Percentiles rank a stretch among this genome's conserved stretches.
Evolutionary conservation across 805 yeast species (phyloP).

Genomic region (Ogataea methanolica): DNA sequence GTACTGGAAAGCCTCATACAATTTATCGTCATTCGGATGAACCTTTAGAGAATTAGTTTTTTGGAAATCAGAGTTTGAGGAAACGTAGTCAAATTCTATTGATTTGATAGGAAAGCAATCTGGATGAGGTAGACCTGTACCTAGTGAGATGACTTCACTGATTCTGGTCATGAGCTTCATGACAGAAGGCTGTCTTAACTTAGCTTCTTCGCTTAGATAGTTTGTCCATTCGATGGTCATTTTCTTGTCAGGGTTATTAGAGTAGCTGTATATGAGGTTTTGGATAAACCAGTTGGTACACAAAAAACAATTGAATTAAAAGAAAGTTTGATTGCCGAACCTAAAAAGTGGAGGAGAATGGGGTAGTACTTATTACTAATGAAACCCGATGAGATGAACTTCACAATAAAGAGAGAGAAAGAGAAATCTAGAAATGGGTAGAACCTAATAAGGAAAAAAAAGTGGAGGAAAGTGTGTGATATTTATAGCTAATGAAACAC

Average conservation of each 20-base stretch:
- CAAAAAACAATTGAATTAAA: background rate
- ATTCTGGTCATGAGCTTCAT: conserved; percentile 21
- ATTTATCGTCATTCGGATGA: conserved; percentile 20
- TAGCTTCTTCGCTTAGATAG: conserved; percentile 25
- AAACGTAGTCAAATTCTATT: conserved; percentile 23
- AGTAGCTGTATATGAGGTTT: background rate
- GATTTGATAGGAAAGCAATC: conserved; percentile 45
- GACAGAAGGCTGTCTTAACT: conserved; percentile 24
- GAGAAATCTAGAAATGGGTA: too few relatives aligned
- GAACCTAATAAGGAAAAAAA: too few relatives aligned
- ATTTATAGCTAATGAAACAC: too few relatives aligned
- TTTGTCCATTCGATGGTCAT: conserved; percentile 26
- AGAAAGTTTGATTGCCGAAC: too few relatives aligned
- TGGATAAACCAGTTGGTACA: background rate
- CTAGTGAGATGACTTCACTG: conserved; percentile 40
- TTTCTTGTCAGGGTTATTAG: background rate
- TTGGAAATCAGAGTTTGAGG: conserved; percentile 40
- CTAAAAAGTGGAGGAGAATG: too few relatives aligned
- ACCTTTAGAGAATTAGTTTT: conserved; percentile 29
- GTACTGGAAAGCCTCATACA: conserved; percentile 48
- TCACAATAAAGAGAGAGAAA: too few relatives aligned
- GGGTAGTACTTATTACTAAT: too few relatives aligned
- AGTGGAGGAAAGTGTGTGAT: too few relatives aligned
- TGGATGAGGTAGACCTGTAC: conserved; percentile 55
- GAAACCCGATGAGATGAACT: too few relatives aligned